Percentiles rank a stretch among this genome's conserved stretches.
These are phyloP conservation scores for Lactarius psammicola DNA, from an alignment of 768 basidiomycete genomes.

Conservation along the genomic window DNA sequence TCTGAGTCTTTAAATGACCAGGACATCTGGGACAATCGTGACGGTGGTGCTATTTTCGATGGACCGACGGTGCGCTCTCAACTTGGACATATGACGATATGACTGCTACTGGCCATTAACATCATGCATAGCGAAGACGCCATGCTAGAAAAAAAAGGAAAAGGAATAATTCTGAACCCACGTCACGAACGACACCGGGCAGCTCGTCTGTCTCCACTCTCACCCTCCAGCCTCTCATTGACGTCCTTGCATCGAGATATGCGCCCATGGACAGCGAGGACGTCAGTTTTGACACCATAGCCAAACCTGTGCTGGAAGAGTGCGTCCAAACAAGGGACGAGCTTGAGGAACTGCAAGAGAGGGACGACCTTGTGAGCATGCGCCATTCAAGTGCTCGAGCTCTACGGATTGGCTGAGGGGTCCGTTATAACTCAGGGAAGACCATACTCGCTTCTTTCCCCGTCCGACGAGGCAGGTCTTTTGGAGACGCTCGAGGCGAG, in stretches of 20 bases:
- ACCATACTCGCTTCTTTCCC: constrained; percentile 26
- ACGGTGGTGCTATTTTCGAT: neutral
- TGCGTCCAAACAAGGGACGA: constrained; percentile 19
- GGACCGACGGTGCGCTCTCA: constrained; percentile 14
- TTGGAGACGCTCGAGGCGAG: constrained; percentile 16
- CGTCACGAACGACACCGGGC: neutral
- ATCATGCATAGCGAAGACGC: neutral
- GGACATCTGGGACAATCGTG: neutral
- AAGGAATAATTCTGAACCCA: neutral
- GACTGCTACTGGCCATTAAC: neutral
- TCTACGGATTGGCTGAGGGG: neutral
- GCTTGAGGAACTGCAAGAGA: constrained; percentile 12
- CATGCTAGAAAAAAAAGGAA: constrained; percentile 15
- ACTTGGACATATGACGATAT: neutral
- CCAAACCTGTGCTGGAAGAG: constrained; percentile 12
- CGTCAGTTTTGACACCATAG: constrained; percentile 15
- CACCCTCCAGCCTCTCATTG: constrained; percentile 26
- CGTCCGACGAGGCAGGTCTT: constrained; percentile 14
- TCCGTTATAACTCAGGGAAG: constrained; percentile 13
- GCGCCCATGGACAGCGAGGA: constrained; percentile 22
- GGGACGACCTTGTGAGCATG: constrained; percentile 24
- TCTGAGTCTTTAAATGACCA: neutral
- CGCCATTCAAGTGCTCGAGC: neutral
- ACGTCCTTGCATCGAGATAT: constrained; percentile 20
- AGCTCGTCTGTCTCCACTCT: neutral